Evolutionary conservation across 352 stramenopile genomes (phyloP), one percentile per base, ranked within the genome.

Genomic region (Phytopythium mirpurense): DNA sequence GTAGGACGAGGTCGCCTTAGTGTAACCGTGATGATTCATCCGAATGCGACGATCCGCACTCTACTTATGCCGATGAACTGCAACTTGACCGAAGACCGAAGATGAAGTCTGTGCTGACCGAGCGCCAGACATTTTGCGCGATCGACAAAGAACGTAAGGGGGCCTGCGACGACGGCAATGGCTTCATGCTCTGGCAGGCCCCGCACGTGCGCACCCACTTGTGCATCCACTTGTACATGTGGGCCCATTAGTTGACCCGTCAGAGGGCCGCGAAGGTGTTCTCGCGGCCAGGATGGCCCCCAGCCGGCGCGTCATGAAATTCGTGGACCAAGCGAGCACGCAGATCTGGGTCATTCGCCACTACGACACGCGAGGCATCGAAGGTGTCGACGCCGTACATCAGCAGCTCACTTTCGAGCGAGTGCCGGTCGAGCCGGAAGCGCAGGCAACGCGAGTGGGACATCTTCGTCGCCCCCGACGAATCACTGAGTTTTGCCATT

Each of bases 191-290:
- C 14, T 74, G 54, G 21, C 62, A 70, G 3, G 46, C 31, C 49
- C 72, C 57, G n/a, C 57, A 72, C 0, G 54, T 56, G 27, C 56
- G 51, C 1, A 72, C 50, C 27, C 49, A 76, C 31, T 70, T 72
- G 5, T 44, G 47, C 1, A 72, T 57, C 57, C 48, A 70, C 34
- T 70, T 68, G 34, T 68, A 70, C 61, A 64, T 52, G 34, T 70
- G 56, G 0, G 67, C 26, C 64, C 47, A 66, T 32, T 60, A 62
- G 49, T 56, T 62, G 36, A 60, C 47, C 0, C 57, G 57, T 0
- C 47, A 56, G 0, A 75, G 48, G 0, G 47, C 21, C 14, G 40
- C 8, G 41, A 58, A 72, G 3, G 60, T 68, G 31, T 72, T 72
- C 54, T 72, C 57, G 36, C 57, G 51, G 38, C 50, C 57, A 0